Evolutionary conservation across 306 rosid genomes (phyloP), one percentile per base, ranked within the genome.

Genomic region (Albizia julibrissin): DNA sequence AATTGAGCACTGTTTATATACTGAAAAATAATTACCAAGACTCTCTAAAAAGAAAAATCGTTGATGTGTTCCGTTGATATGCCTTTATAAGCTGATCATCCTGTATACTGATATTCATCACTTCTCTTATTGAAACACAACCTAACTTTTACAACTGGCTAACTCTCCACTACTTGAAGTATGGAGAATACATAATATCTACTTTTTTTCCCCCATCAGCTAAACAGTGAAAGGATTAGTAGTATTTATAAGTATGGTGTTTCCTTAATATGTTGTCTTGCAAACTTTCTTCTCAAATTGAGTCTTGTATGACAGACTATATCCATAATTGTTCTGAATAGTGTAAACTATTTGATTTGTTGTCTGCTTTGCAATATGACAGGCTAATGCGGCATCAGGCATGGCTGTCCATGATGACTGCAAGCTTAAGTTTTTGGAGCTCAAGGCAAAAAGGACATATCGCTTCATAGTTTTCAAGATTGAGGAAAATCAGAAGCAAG

Each of bases 331-430:
- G 24, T 71, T 43, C 58, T 43, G 75, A 71, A 43, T 71, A 14
- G 37, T 71, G n/a, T 13, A 43, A 44, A 24, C 58, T 44, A 43
- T 15, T 71, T 44, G 75, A 44, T 71, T 24, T 71, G n/a, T 71
- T 44, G 54, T 44, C 37, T 71, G 58, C n/a, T 71, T 71, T 86
- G 65, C 74, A 54, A 76, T 47, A 69, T 44, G 47, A 70, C 83
- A 87, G 92, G 89, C 92, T 64, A 89, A 86, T 47, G 90, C 81
- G 18, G 81, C 81, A 33, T 77, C 81, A 4, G 81, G 81, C 31
- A 89, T 89, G 86, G 90, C 88, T 71, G 92, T 86, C 79, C 46
- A 89, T 56, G 92, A 89, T 85, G 92, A 89, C 62, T 89, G 92
- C 83, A 89, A 89, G 65, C 75, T 87, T 64, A 89, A 78, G 84